These are phyloP conservation scores for Zymoseptoria brevis DNA, from an alignment of 2,329 filamentous ascomycete genomes.

Conservation along the genomic window DNA sequence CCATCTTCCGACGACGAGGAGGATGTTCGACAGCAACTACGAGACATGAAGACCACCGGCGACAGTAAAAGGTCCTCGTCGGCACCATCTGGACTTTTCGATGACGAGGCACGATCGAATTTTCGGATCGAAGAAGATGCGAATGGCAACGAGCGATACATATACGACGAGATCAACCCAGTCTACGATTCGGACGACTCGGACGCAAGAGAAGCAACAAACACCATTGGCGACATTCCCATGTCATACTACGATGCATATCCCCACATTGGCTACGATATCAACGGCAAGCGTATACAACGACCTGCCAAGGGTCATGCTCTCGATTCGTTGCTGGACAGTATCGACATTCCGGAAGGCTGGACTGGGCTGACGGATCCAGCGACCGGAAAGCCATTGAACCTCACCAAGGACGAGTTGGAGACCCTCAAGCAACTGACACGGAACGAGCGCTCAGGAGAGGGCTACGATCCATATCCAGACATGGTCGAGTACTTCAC, in stretches of 20 bases:
- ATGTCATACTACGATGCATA: constrained; percentile 95
- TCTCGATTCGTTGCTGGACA: constrained; percentile 85
- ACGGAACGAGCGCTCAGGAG: constrained; percentile 76
- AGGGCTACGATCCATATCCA: constrained; percentile 88
- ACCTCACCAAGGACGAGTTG: constrained; percentile 79
- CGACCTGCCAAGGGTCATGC: constrained; percentile 90
- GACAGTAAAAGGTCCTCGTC: constrained; percentile 12
- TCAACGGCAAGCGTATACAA: constrained; percentile 97
- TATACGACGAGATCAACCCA: constrained; percentile 89
- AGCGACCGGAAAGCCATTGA: constrained; percentile 82
- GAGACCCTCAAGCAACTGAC: constrained; percentile 83
- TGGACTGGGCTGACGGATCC: constrained; percentile 96
- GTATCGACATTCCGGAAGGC: constrained; percentile 91
- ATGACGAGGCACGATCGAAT: constrained; percentile 37
- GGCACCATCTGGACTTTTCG: constrained; percentile 5
- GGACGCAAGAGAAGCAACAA: constrained; percentile 67
- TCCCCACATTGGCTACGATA: constrained; percentile 96
- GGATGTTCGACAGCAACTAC: constrained; percentile 38
- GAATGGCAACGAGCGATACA: constrained; percentile 81
- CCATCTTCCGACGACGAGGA: constrained; percentile 34
- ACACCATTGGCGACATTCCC: constrained; percentile 93
- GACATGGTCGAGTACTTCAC: constrained; percentile 93
- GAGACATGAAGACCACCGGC: constrained; percentile 33
- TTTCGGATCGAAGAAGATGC: constrained; percentile 67
- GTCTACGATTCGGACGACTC: constrained; percentile 95